phyloP scores from a whole-genome alignment of 2,329 filamentous ascomycete species.

The Corinectria fuckeliana region DNA sequence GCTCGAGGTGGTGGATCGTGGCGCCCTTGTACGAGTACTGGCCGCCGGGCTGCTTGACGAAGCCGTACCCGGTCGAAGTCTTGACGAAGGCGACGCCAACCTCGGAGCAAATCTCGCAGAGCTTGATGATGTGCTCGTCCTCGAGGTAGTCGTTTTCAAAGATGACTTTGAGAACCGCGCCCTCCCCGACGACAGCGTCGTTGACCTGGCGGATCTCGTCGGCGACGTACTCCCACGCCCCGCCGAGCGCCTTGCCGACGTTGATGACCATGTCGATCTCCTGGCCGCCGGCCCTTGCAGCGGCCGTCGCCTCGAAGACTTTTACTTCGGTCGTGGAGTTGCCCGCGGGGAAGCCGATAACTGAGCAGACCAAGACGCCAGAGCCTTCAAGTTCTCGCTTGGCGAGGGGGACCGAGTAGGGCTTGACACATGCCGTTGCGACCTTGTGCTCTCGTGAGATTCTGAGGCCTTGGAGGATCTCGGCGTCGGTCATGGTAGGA shows the following conservation, averaged over 20 bases:
- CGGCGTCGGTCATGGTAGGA: conserved; percentile 64
- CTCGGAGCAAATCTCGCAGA: conserved; percentile 62
- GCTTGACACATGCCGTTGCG: conserved; percentile 65
- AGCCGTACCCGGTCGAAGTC: conserved; percentile 67
- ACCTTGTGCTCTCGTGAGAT: conserved; percentile 56
- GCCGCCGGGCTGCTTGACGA: conserved; percentile 60
- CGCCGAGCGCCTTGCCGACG: conserved; percentile 62
- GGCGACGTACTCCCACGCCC: conserved; percentile 63
- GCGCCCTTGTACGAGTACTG: conserved; percentile 61
- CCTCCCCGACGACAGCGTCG: conserved; percentile 49
- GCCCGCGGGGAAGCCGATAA: conserved; percentile 67
- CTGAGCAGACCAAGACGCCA: conserved; percentile 60
- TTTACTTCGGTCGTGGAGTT: conserved; percentile 62
- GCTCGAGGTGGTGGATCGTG: conserved; percentile 55
- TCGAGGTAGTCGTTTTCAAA: conserved; percentile 66
- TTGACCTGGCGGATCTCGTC: conserved; percentile 60
- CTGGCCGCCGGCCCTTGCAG: conserved; percentile 53
- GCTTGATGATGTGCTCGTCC: conserved; percentile 54
- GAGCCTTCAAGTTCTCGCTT: conserved; percentile 53
- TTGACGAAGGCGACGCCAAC: conserved; percentile 63
- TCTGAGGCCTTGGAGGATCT: conserved; percentile 56
- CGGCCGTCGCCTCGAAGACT: conserved; percentile 57
- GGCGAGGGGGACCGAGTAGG: conserved; percentile 59
- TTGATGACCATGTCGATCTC: conserved; percentile 70
- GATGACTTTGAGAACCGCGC: conserved; percentile 63